Evolutionary conservation across 257 asterid species (phyloP), one percentile per base, ranked within the genome.

Genomic region (Eustoma russellianum): DNA sequence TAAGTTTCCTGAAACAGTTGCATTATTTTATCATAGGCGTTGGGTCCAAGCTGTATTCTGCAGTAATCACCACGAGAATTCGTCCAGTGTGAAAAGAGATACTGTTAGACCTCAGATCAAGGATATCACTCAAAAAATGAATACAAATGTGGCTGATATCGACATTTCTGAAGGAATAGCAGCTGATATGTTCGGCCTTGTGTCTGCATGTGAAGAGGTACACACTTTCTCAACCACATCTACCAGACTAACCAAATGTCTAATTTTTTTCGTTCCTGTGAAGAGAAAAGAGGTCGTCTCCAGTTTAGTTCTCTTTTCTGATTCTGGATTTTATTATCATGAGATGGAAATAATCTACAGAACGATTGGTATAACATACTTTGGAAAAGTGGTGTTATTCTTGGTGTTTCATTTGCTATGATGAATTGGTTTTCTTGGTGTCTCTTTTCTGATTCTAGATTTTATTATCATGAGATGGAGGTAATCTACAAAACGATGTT

Each of bases 41-140:
- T 91, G 98, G 97, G 83, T 87, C 72, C 98, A 91, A 71, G 95
- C 98, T 69, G 98, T 82, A 46, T 91, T 91, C 64, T 66, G 69
- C 62, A 52, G 48, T 48, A 50, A 64, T 45, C 73, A 63, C 28
- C 53, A 54, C 30, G 53, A 58, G 34, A 66, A 50, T 41, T 55
- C 69, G 48, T 55, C 59, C 62, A 68, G 54, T 61, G 44, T 17
- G 16, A 50, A 53, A 53, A 66, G 15, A 55, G 68, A 60, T 51
- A 41, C 43, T 54, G 64, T 53, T 41, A 63, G 55, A 56, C 74
- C 77, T 50, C 68, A 47, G 45, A 53, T 60, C 28, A 67, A 64
- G 66, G 61, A 66, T 44, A 53, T 59, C 19, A 41, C 71, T 52
- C 62, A 45, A 17, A 67, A 68, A 64, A 61, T 57, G 59, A 67